phyloP scores from a whole-genome alignment of 129 eudicot genomes.

The Tagetes patula region DNA sequence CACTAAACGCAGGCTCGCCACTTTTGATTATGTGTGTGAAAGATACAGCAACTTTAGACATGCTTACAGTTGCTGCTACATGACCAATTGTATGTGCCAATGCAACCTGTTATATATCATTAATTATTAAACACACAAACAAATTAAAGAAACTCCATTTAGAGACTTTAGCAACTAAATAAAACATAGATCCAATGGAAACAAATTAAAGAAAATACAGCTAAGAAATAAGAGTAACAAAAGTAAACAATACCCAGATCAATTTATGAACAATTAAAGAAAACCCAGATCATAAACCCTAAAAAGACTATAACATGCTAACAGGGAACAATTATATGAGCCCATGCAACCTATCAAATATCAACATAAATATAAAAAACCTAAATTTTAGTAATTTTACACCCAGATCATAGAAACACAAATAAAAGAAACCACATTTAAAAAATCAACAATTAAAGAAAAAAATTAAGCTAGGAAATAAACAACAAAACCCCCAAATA shows the following conservation, averaged over 20 bases:
- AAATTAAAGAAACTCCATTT: neutral
- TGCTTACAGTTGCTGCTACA: slow-evolving; percentile 83
- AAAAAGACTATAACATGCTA: slow-evolving; percentile 43
- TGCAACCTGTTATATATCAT: slow-evolving; percentile 47
- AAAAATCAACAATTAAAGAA: neutral
- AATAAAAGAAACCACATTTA: neutral
- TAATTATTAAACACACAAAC: neutral
- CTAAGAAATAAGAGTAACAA: neutral
- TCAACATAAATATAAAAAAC: neutral
- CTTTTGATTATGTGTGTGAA: slow-evolving; percentile 76
- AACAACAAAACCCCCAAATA: neutral
- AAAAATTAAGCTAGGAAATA: neutral
- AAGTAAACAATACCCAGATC: neutral
- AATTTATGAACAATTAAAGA: slow-evolving; percentile 1
- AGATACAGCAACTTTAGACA: slow-evolving; percentile 81
- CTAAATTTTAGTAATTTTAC: slow-evolving; percentile 4
- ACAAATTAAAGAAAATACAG: slow-evolving; percentile 16
- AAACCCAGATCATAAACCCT: slow-evolving; percentile 15
- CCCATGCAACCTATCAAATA: slow-evolving; percentile 49
- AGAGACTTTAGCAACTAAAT: neutral
- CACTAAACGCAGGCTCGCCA: slow-evolving; percentile 75
- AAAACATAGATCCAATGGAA: slow-evolving; percentile 12
- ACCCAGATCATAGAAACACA: slow-evolving; percentile 17
- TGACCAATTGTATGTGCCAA: slow-evolving; percentile 78
- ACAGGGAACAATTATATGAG: slow-evolving; percentile 75